Base-by-base conservation (phyloP, 257 asterid genomes). In the Nicotiana tabacum region DNA sequence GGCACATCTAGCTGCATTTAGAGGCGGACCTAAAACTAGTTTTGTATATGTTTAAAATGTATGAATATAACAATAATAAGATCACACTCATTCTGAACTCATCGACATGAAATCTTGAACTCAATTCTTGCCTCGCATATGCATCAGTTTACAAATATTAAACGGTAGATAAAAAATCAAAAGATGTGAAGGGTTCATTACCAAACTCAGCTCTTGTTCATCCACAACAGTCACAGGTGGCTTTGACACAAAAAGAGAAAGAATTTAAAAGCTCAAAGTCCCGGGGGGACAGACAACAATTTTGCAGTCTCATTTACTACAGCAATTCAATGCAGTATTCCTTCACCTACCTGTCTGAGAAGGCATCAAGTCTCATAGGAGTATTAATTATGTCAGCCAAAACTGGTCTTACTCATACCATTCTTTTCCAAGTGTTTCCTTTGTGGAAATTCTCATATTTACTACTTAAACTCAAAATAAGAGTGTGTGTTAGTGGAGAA, bases 381-480 rank as follows among this genome's bases (percentile, higher is more conserved):
- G n/a, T n/a, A n/a, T n/a, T n/a, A n/a, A n/a, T n/a, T n/a, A n/a
- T 74, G 80, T 48, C 80, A 12, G 80, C 2, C 80, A 74, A 74
- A 39, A 43, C 78, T 43, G 43, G 78, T 70, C 60, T 43, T 70
- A 24, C 37, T 72, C 79, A 72, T 72, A 12, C 62, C 12, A 12
- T 21, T 72, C 24, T 70, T 24, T 43, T 70, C 35, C 61, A 46
- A 21, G 60, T 72, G 33, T 69, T 33, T 68, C 37, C 78, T 72
- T 72, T 46, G 60, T 21, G 79, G 62, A 74, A 48, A 72, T 4
- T 46, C 21, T 24, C 35, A 72, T 55, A 55, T 15, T 5, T 53
- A 72, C 29, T 39, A 69, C 33, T 61, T n/a, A 61, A 33, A 33
- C 37, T 33, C 37, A 4, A 33, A 33, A 33, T 33, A 33, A 33